Evolutionary conservation across 164 flowering plant genomes (phyloP), one percentile per base, ranked within the genome.

Genomic region (Magnolia sinica): DNA sequence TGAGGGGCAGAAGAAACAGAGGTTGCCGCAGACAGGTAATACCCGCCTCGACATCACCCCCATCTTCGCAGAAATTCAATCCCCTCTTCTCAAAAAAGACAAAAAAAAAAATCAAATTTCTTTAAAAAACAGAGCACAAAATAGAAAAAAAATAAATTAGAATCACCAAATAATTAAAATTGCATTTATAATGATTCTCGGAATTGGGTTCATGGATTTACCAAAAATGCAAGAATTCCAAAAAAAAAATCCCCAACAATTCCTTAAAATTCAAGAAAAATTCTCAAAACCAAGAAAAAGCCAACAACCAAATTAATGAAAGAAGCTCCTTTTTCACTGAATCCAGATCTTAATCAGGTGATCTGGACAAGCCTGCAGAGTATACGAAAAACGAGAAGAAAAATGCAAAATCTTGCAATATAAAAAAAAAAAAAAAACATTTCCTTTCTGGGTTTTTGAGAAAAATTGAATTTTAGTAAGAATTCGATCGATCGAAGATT

Each of bases 1-100:
- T 9, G 87, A 83, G 11, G 99, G 99, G 76, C 96, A 95, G 79
- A 87, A 91, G 82, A 90, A 83, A 82, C 99, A 95, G 58, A 95
- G 87, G 75, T 80, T 88, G 61, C 92, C 98, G 66, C 99, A 95
- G 20, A 82, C 89, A 0, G 98, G 98, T 84, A 93, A 77, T 14
- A 95, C 88, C 80, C 88, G 87, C 82, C 96, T 84, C 14, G 99
- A 95, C 76, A 93, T 81, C 4, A 93, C 79, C 51, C 92, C 88
- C 98, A 93, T 95, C 65, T 75, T 64, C n/a, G 16, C 61, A 55
- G 61, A 55, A 55, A 55, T 55, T 55, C 61, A 55, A 55, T 55
- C 61, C 61, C 61, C 61, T 55, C 13, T 55, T 55, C 61, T 55
- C 61, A 55, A 55, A 16, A 55, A 16, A 11, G 16, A 55, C 2